Conservation (phyloP, 2,329 filamentous ascomycete genomes). For the Fusarium coicis region DNA sequence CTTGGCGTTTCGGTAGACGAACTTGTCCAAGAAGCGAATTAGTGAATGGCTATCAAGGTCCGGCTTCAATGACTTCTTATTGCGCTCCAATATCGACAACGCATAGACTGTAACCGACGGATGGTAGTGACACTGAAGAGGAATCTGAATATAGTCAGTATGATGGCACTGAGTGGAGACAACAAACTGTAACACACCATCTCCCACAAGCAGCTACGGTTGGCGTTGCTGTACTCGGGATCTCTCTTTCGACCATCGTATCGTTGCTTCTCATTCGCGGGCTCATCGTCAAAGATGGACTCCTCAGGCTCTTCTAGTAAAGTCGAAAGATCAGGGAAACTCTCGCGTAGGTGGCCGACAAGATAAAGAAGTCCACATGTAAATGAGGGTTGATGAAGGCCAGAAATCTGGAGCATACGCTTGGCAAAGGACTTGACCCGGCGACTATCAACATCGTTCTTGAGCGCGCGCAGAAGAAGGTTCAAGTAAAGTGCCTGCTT, state of each 20-base stretch:
- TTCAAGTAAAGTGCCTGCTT: slow-evolving; percentile 98
- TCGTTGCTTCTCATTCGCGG: slow-evolving; percentile 46
- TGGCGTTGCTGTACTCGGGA: slow-evolving; percentile 92
- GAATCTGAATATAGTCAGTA: slow-evolving; percentile 47
- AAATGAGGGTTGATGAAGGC: slow-evolving; percentile 91
- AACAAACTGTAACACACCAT: slow-evolving; percentile 62
- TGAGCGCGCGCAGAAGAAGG: slow-evolving; percentile 86
- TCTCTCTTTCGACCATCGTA: slow-evolving; percentile 94
- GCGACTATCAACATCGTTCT: slow-evolving; percentile 88
- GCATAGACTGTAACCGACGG: slow-evolving; percentile 92
- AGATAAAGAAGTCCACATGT: slow-evolving; percentile 93
- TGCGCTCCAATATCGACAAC: slow-evolving; percentile 73
- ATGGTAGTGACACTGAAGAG: slow-evolving; percentile 77
- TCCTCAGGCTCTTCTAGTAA: slow-evolving; percentile 85
- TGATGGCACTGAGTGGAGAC: background rate
- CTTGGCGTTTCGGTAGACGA: slow-evolving; percentile 97
- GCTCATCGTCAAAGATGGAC: slow-evolving; percentile 71
- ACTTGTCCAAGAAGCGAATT: slow-evolving; percentile 96
- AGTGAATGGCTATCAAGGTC: slow-evolving; percentile 91
- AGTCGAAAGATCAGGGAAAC: slow-evolving; percentile 82
- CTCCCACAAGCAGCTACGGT: slow-evolving; percentile 94
- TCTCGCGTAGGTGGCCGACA: slow-evolving; percentile 80
- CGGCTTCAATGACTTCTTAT: slow-evolving; percentile 83
- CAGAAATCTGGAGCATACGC: slow-evolving; percentile 86
- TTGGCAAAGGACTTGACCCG: slow-evolving; percentile 97